Evolutionary conservation across 2,329 filamentous ascomycete species (phyloP).

Genomic region (Fusarium xylarioides): DNA sequence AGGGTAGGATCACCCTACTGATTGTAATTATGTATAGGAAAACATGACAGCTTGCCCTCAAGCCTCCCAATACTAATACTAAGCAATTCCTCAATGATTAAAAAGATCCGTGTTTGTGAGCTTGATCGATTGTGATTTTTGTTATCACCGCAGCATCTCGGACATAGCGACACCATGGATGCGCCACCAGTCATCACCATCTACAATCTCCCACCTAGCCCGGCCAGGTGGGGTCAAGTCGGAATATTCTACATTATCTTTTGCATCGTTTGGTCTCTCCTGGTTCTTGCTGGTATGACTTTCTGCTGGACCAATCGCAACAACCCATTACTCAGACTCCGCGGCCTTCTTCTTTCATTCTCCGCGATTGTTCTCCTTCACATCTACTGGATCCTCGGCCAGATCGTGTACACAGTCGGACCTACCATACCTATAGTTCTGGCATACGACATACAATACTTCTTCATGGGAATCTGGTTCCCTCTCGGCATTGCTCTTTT

Average conservation of each 20-base stretch:
- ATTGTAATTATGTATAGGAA: neutral
- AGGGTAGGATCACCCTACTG: neutral
- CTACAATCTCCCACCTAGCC: neutral
- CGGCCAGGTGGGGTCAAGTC: neutral
- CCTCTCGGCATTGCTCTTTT: neutral
- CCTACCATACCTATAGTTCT: neutral
- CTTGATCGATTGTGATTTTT: neutral
- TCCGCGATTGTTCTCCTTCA: neutral
- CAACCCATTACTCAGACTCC: neutral
- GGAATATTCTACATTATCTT: neutral
- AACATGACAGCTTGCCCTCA: neutral
- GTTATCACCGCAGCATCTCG: rapidly evolving
- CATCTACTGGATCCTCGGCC: neutral
- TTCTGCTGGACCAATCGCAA: neutral
- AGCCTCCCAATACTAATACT: neutral
- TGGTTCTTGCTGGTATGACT: neutral
- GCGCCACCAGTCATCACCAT: neutral
- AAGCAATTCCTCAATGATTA: neutral
- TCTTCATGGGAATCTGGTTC: neutral
- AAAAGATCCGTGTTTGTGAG: rapidly evolving
- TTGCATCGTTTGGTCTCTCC: neutral
- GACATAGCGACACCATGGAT: neutral
- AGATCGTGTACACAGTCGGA: neutral
- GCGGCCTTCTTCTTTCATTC: neutral
- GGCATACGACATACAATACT: neutral